A percentile compares a stretch with the other conserved stretches of the same genome.
phyloP scores from a whole-genome alignment of 2,329 filamentous ascomycete genomes.

The Helicocarpus griseus region DNA sequence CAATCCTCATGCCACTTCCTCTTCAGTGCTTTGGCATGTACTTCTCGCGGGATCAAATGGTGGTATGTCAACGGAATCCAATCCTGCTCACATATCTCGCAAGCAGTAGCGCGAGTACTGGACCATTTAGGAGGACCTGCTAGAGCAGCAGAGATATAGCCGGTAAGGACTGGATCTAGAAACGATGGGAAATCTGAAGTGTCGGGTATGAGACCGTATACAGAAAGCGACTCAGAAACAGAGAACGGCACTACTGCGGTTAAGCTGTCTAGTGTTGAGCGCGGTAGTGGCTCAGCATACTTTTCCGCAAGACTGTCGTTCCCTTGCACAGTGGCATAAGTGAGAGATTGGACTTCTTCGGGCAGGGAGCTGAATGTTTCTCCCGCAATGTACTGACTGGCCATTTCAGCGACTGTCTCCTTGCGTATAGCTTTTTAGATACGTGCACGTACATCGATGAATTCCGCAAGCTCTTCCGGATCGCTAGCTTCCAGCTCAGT shows the following conservation, averaged over 20 bases:
- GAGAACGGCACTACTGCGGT: slow-evolving; percentile 48
- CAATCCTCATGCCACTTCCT: slow-evolving; percentile 70
- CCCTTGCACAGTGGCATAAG: slow-evolving; percentile 48
- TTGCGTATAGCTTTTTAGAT: not conserved
- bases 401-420: slow-evolving; percentile 5
- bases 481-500: slow-evolving; percentile 24
- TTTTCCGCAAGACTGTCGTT: slow-evolving; percentile 40
- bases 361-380: slow-evolving; percentile 62
- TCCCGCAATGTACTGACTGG: slow-evolving; percentile 54
- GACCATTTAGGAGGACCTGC: slow-evolving; percentile 55
- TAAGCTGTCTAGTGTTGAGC: slow-evolving; percentile 41
- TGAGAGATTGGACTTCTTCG: slow-evolving; percentile 48
- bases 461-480: slow-evolving; percentile 65
- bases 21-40: slow-evolving; percentile 67
- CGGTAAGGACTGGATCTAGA: slow-evolving; percentile 52
- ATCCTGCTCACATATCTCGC: slow-evolving; percentile 66
- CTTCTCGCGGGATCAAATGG: slow-evolving; percentile 69
- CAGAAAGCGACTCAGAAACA: slow-evolving; percentile 56
- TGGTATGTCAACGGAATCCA: slow-evolving; percentile 75
- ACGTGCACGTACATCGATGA: slow-evolving; percentile 51
- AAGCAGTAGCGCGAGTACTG: slow-evolving; percentile 48
- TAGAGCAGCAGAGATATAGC: slow-evolving; percentile 51
- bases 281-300: slow-evolving; percentile 50
- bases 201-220: slow-evolving; percentile 54
- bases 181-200: slow-evolving; percentile 43